Evolutionary conservation across 2,329 filamentous ascomycete species (phyloP).

Genomic region (Aspergillus sergii): DNA sequence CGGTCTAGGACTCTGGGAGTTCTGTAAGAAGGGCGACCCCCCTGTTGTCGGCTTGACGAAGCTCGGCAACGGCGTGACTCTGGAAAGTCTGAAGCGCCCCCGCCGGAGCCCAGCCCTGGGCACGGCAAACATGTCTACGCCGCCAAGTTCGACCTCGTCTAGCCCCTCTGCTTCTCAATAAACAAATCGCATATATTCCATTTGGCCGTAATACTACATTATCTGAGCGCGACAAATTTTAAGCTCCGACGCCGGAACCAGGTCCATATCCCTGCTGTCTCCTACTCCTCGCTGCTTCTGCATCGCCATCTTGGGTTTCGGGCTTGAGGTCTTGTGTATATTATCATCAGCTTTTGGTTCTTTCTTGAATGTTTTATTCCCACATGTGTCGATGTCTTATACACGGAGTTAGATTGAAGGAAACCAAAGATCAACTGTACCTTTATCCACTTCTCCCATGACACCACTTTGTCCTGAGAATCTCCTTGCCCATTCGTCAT

Average conservation of each 20-base stretch:
- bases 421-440: conserved; percentile 32
- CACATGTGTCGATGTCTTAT: conserved; percentile 24
- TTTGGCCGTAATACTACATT: conserved; percentile 11
- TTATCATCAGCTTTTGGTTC: conserved; percentile 42
- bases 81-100: conserved; percentile 81
- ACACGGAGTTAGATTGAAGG: conserved; percentile 33
- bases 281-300: conserved; percentile 46
- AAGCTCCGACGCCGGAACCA: conserved; percentile 59
- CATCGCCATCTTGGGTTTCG: conserved; percentile 38
- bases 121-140: conserved; percentile 30
- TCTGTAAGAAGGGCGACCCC: conserved; percentile 88
- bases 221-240: conserved; percentile 17
- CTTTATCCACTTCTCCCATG: conserved; percentile 41
- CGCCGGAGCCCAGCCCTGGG: conserved; percentile 63
- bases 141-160: conserved; percentile 38
- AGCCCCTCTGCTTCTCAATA: conserved; percentile 41
- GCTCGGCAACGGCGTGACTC: conserved; percentile 74
- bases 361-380: conserved; percentile 19
- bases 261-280: conserved; percentile 58
- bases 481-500: conserved; percentile 57
- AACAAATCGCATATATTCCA: conserved; percentile 15
- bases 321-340: conserved; percentile 41
- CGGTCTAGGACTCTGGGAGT: conserved; percentile 68
- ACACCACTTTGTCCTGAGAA: conserved; percentile 53
- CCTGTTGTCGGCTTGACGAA: conserved; percentile 93